Percentiles rank a stretch among this genome's conserved stretches.
Conservation (phyloP, 352 stramenopile genomes). For the Pythium guiyangense region DNA sequence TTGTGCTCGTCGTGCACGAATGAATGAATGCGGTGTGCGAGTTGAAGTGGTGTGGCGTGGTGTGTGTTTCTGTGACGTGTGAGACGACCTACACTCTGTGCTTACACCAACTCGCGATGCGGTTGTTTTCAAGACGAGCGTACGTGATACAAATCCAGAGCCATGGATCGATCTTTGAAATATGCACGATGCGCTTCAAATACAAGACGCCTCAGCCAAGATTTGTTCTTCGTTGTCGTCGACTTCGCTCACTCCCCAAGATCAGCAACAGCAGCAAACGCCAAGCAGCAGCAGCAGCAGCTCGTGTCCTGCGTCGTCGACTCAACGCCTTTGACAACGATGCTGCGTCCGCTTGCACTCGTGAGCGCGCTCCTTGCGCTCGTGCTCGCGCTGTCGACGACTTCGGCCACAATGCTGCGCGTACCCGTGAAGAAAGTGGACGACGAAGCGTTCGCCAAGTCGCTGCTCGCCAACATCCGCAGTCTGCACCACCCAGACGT, state of each 20-base stretch:
- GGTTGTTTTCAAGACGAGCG: too few species aligned
- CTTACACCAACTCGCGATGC: too few species aligned
- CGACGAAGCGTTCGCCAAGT: slow-evolving; percentile 57
- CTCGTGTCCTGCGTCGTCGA: background rate
- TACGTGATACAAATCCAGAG: too few species aligned
- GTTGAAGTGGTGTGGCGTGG: too few species aligned
- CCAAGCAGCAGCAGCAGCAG: background rate
- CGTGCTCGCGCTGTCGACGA: slow-evolving; percentile 6
- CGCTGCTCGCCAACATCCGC: slow-evolving; percentile 48
- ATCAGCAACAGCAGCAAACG: background rate
- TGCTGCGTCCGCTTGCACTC: slow-evolving; percentile 13
- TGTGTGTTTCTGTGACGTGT: too few species aligned
- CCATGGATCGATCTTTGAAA: too few species aligned
- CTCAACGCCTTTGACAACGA: background rate
- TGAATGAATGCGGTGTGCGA: too few species aligned
- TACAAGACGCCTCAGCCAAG: background rate
- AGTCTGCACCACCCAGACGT: slow-evolving; percentile 29
- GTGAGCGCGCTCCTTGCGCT: slow-evolving; percentile 11
- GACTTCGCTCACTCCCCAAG: background rate
- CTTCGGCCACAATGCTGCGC: slow-evolving; percentile 33
- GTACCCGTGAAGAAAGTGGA: slow-evolving; percentile 68
- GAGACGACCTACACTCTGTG: too few species aligned
- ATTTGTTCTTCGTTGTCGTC: background rate
- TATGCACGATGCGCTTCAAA: background rate
- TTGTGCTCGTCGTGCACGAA: too few species aligned